Evolutionary conservation across 805 yeast species (phyloP), one percentile per base, ranked within the genome.

Genomic region (Metschnikowia drakensbergensis): DNA sequence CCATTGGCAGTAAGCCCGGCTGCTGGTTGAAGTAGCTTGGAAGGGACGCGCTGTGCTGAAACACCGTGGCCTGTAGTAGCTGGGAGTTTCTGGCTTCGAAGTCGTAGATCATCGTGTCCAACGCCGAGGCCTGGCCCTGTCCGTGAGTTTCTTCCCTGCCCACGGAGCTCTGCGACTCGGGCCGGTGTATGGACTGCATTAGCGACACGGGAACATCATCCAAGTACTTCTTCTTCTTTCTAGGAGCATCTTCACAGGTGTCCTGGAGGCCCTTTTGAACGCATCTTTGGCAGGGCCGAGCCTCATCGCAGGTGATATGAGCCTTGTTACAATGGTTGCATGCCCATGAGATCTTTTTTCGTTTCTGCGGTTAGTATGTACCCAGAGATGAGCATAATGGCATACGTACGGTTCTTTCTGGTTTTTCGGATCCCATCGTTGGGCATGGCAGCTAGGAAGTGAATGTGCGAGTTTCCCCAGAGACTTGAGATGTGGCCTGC

Each of bases 261-360:
- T 71, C 77, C 1, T 75, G 77, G 11, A 89, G 67, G 0, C 91
- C 92, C 59, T 89, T 75, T 28, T 73, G 74, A 3, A 85, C 64
- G 65, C 99, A 92, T 43, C 96, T 66, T 47, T 77, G 76, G 60
- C 99, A 92, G 0, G 96, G 96, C 34, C 96, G 79, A 62, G 70
- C 77, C 48, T 83, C 80, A 58, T 91, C 97, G 65, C 99, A 92
- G 0, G 97, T 88, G 75, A 91, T 81, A 64, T 92, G 99, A 2
- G 96, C 87, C 58, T 82, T 80, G 51, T 91, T 90, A 62, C 99
- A 92, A 67, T 91, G 94, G 36, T 81, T 80, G 58, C 99, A 92
- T 4, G 99, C 98, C 48, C 96, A 74, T 6, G 83, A 74, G 0
- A 94, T 91, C 62, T 91, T 91, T 59, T 78, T 77, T 37, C 76